Evolutionary conservation across 1,284 basidiomycete species (phyloP).

Genomic region (Heterobasidion parviporum): DNA sequence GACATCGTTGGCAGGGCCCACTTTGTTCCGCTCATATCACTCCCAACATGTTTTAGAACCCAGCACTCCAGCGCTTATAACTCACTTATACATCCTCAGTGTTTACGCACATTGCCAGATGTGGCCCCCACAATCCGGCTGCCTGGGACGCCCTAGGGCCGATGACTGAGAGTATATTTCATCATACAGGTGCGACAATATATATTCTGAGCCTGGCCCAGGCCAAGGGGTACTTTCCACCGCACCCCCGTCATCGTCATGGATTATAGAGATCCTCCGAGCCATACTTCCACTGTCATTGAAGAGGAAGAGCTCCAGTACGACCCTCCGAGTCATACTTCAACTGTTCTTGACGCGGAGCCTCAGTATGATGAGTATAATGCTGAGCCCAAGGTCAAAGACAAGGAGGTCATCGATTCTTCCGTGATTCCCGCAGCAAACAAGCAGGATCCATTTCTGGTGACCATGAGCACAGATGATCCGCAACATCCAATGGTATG

Average conservation of each 20-base stretch:
- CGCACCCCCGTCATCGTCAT: constrained; percentile 1
- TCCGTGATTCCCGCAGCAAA: constrained; percentile 11
- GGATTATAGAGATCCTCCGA: constrained; percentile 1
- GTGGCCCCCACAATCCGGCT: no score
- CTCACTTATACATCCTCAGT: no score
- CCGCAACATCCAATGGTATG: constrained; percentile 33
- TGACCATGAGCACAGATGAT: constrained; percentile 29
- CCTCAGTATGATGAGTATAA: no score
- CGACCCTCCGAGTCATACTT: not conserved
- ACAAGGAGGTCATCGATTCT: not conserved
- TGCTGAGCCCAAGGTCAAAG: not conserved
- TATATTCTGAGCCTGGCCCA: not conserved
- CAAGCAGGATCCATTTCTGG: constrained; percentile 28
- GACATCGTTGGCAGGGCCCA: no score
- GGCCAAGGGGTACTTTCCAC: not conserved
- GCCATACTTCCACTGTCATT: constrained; percentile 8
- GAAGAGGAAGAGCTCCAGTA: not conserved
- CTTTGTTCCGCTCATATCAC: no score
- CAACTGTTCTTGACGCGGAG: no score
- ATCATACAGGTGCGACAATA: not conserved
- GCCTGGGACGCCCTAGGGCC: no score
- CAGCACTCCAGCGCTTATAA: no score
- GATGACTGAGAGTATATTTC: not conserved
- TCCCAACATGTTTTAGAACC: no score
- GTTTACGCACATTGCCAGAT: no score